Percentiles rank a stretch among this genome's conserved stretches.
These are phyloP conservation scores for Euphrasia arctica DNA, from an alignment of 305 asterid genomes.

Conservation along the genomic window DNA sequence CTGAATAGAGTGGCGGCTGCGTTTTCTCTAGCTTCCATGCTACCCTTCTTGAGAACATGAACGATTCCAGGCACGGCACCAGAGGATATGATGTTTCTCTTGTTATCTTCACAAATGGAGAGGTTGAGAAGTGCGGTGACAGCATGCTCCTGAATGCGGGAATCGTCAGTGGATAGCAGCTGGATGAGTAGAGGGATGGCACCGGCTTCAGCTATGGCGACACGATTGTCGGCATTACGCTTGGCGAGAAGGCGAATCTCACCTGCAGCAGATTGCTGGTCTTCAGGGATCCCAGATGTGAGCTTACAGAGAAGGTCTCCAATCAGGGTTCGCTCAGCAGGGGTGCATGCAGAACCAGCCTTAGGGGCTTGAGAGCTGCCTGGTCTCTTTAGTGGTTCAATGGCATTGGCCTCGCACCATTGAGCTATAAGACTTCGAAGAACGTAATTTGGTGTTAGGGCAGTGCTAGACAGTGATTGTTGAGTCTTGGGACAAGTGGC, in stretches of 20 bases:
- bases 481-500: conserved; percentile 2
- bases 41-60: not conserved
- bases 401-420: not conserved
- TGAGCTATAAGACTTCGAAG: conserved; percentile 2
- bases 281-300: not conserved
- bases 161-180: not conserved
- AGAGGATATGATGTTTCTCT: not conserved
- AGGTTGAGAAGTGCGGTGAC: not conserved
- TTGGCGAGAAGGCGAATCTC: not conserved
- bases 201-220: not conserved
- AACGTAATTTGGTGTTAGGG: conserved; percentile 3
- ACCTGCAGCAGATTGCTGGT: not conserved
- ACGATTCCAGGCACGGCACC: not conserved
- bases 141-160: not conserved
- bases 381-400: not conserved
- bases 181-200: not conserved
- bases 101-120: conserved; percentile 4
- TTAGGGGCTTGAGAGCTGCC: not conserved
- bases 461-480: not conserved
- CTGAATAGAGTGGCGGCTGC: not conserved
- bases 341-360: not conserved
- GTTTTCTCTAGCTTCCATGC: not conserved
- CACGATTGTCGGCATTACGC: not conserved
- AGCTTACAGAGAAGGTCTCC: not conserved
- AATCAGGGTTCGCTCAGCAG: not conserved